phyloP scores from a whole-genome alignment of 495 filamentous ascomycete species.

The Glonium stellatum region DNA sequence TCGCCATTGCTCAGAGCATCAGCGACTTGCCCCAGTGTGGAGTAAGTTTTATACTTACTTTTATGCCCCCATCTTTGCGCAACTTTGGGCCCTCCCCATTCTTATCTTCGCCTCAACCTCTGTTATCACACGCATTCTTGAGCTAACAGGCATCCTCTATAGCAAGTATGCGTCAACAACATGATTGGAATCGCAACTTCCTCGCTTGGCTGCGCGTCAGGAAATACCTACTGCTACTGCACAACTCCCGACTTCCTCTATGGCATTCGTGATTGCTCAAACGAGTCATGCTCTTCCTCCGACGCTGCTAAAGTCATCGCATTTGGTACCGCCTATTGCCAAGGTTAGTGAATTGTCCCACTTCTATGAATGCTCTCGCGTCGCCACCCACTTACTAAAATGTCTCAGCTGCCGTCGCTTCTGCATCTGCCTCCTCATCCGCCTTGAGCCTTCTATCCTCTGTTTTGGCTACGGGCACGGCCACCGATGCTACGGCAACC shows the following conservation, averaged over 20 bases:
- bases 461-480: constrained; percentile 33
- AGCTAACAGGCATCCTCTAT: constrained; percentile 2
- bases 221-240: constrained; percentile 65
- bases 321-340: constrained; percentile 40
- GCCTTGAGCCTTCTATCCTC: constrained; percentile 23
- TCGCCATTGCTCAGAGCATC: constrained; percentile 33
- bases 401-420: constrained; percentile 14
- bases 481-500: constrained; percentile 12
- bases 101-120: not conserved
- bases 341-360: constrained; percentile 25
- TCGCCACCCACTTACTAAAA: constrained; percentile 3
- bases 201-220: constrained; percentile 52
- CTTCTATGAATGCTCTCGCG: not conserved
- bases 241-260: constrained; percentile 57
- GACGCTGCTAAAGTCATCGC: constrained; percentile 31
- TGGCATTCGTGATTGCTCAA: constrained; percentile 74
- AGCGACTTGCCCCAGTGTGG: constrained; percentile 16
- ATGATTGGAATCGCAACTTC: constrained; percentile 57
- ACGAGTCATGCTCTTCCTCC: constrained; percentile 50
- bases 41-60: constrained; percentile 13
- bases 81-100: not conserved
- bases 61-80: not conserved
- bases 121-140: not conserved
- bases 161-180: constrained; percentile 67
- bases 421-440: constrained; percentile 16